These are phyloP conservation scores for Boletus austroedulis DNA, from an alignment of 1,284 basidiomycete species.

Conservation along the genomic window DNA sequence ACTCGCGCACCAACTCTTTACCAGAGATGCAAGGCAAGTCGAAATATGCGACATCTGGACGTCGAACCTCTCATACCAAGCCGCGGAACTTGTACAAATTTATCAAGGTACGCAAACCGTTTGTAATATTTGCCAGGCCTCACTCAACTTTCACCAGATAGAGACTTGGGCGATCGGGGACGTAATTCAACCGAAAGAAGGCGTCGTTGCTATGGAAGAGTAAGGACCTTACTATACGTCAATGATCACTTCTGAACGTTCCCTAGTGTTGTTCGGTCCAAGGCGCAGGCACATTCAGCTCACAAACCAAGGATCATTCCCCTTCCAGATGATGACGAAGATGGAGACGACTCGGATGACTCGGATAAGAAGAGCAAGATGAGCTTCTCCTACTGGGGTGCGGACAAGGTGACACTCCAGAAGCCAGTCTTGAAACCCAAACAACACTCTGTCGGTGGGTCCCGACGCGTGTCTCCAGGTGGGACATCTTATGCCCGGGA, in stretches of 20 bases:
- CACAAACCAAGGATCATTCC: conserved; percentile 67
- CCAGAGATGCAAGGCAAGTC: conserved; percentile 77
- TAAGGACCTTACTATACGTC: conserved; percentile 43
- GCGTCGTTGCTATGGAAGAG: conserved; percentile 84
- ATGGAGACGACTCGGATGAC: conserved; percentile 71
- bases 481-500: conserved; percentile 64
- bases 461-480: conserved; percentile 48
- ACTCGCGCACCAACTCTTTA: conserved; percentile 64
- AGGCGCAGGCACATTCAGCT: conserved; percentile 54
- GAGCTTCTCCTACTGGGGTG: conserved; percentile 89
- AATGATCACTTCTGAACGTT: conserved; percentile 10
- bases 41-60: conserved; percentile 76
- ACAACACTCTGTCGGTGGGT: conserved; percentile 36
- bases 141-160: conserved; percentile 49
- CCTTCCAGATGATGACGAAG: conserved; percentile 61
- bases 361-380: conserved; percentile 86
- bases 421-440: conserved; percentile 64
- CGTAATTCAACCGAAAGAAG: conserved; percentile 65
- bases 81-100: conserved; percentile 91
- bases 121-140: conserved; percentile 2
- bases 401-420: conserved; percentile 81
- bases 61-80: conserved; percentile 68
- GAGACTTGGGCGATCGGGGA: conserved; percentile 86
- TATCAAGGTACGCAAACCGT: conserved; percentile 54
- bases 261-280: conserved; percentile 64